Conservation (phyloP, 805 yeast species). For the Zygosaccharomyces pseudorouxii region DNA sequence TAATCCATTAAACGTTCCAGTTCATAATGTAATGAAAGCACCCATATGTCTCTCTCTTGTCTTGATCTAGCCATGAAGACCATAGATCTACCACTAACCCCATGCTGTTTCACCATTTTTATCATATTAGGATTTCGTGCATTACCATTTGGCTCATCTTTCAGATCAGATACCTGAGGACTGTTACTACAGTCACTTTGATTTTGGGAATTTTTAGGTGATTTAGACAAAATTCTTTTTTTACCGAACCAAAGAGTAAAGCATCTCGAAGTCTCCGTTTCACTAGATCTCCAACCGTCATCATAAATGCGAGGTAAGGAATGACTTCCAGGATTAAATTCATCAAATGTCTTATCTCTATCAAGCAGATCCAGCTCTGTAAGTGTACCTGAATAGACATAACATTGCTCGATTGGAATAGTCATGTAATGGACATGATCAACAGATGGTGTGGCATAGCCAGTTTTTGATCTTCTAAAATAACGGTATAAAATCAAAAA, state of each 20-base stretch:
- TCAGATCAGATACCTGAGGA: background rate
- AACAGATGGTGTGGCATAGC: constrained; percentile 44
- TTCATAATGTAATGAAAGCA: constrained; percentile 37
- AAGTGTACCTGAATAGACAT: constrained; percentile 66
- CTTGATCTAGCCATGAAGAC: constrained; percentile 78
- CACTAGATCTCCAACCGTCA: constrained; percentile 83
- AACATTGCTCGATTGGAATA: constrained; percentile 62
- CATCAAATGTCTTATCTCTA: constrained; percentile 43
- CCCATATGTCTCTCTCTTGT: constrained; percentile 84
- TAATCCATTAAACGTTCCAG: constrained; percentile 31
- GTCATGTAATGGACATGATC: constrained; percentile 52
- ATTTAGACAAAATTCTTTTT: constrained; percentile 44
- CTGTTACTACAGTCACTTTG: background rate
- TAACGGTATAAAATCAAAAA: constrained; percentile 54
- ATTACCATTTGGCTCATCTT: constrained; percentile 2
- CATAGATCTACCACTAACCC: constrained; percentile 61
- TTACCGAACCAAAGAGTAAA: constrained; percentile 83
- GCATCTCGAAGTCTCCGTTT: constrained; percentile 68
- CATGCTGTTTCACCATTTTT: constrained; percentile 47
- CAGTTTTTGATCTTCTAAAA: constrained; percentile 43
- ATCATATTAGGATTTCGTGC: constrained; percentile 12
- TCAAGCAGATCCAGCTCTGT: constrained; percentile 53
- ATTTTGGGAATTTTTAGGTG: constrained; percentile 8
- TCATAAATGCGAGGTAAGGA: constrained; percentile 66
- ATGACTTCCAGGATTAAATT: constrained; percentile 48